phyloP scores from a whole-genome alignment of 148 eudicot species.

The Bassia scoparia region DNA sequence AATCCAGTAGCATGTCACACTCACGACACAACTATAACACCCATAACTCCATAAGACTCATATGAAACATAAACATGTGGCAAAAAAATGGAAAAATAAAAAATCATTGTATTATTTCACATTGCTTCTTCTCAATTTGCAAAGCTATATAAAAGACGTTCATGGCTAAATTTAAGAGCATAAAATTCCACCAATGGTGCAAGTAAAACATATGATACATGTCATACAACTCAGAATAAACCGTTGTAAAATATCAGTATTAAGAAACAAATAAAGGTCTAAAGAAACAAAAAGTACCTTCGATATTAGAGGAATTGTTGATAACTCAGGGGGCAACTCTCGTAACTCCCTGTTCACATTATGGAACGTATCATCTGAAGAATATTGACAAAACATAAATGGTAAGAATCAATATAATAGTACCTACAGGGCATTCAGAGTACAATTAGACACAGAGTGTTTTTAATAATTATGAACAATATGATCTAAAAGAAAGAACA shows the following conservation, averaged over 20 bases:
- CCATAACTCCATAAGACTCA: background rate
- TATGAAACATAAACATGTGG: background rate
- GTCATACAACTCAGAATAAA: background rate
- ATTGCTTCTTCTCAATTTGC: background rate
- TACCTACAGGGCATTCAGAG: no score
- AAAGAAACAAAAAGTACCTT: constrained; percentile 48
- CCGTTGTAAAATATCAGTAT: background rate
- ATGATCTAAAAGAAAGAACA: no score
- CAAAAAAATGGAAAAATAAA: background rate
- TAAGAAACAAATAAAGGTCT: no score
- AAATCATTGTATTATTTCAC: background rate
- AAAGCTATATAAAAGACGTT: background rate
- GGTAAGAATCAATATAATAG: background rate
- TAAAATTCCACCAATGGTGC: background rate
- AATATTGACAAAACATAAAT: constrained; percentile 1
- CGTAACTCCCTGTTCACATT: constrained; percentile 63
- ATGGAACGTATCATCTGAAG: constrained; percentile 72
- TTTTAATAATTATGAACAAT: no score
- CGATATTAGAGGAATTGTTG: constrained; percentile 77
- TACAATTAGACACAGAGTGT: no score
- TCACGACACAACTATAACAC: background rate
- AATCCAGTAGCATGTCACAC: no score
- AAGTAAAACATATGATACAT: background rate
- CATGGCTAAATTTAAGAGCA: background rate
- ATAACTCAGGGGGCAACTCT: constrained; percentile 87